These are phyloP conservation scores for Paraphysoderma sedebokerense DNA, from an alignment of 371 early-diverging fungal genomes.

Conservation along the genomic window DNA sequence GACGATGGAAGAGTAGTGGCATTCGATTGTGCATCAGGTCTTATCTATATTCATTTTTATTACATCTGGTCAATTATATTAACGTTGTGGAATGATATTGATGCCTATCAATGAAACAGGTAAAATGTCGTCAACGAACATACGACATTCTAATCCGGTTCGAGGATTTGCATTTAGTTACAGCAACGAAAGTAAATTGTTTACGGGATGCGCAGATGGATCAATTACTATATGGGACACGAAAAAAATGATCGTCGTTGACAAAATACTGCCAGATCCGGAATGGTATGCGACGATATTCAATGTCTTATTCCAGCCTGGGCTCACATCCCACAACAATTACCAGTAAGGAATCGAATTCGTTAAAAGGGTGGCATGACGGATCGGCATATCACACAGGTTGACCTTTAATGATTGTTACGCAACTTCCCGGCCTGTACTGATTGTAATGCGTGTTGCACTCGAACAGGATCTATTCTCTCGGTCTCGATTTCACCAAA, in stretches of 20 bases:
- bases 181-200: conserved; percentile 12
- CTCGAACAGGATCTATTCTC: conserved; percentile 16
- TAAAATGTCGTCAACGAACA: conserved; percentile 8
- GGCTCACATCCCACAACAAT: no score
- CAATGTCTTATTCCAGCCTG: not conserved
- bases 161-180: conserved; percentile 15
- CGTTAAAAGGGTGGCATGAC: no score
- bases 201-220: conserved; percentile 24
- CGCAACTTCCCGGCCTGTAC: no score
- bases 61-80: not conserved
- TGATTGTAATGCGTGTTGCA: no score
- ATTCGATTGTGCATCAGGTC: conserved; percentile 22
- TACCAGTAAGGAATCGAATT: no score
- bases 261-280: conserved; percentile 24
- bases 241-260: conserved; percentile 8
- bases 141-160: conserved; percentile 22
- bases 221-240: conserved; percentile 21
- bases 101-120: conserved; percentile 2
- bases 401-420: no score
- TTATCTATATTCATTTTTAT: conserved; percentile 2
- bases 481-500: conserved; percentile 17
- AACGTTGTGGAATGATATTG: no score
- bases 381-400: no score
- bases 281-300: conserved; percentile 10
- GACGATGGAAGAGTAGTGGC: conserved; percentile 23